Percentiles rank a stretch among this genome's conserved stretches.
Evolutionary conservation across 495 filamentous ascomycete genomes (phyloP).

Genomic region (Tuber indicum): DNA sequence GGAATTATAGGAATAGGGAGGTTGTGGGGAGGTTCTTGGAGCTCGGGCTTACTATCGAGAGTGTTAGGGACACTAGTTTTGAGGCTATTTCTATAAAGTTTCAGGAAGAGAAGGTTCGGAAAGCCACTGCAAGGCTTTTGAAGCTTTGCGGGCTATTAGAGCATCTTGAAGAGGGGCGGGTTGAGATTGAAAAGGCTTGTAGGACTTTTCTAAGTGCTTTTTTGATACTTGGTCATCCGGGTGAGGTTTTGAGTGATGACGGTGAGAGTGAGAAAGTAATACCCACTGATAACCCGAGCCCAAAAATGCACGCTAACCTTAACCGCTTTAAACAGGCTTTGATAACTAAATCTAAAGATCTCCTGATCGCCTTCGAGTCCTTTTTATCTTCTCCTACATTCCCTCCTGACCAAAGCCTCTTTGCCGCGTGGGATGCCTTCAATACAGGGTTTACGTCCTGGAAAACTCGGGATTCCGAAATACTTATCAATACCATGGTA

Average conservation of each 20-base stretch:
- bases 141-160: constrained; percentile 70
- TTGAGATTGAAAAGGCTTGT: constrained; percentile 70
- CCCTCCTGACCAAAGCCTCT: constrained; percentile 55
- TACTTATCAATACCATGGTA: constrained; percentile 88
- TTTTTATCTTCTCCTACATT: constrained; percentile 59
- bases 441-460: constrained; percentile 88
- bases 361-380: constrained; percentile 76
- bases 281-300: constrained; percentile 40
- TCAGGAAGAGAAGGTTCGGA: constrained; percentile 65
- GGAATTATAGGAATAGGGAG: constrained; percentile 53
- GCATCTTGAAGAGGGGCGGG: constrained; percentile 48
- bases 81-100: constrained; percentile 73
- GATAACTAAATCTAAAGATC: constrained; percentile 76
- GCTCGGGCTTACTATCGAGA: constrained; percentile 67
- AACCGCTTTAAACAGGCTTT: constrained; percentile 54
- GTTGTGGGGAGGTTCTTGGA: constrained; percentile 60
- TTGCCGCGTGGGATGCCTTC: constrained; percentile 70
- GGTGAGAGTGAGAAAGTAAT: constrained; percentile 71
- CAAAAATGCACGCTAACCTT: constrained; percentile 46
- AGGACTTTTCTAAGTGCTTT: constrained; percentile 89
- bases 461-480: constrained; percentile 86
- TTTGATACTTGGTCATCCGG: constrained; percentile 84
- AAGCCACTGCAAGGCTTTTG: constrained; percentile 64
- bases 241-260: constrained; percentile 78
- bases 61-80: constrained; percentile 67